These are phyloP conservation scores for Teratosphaeria epicoccoides DNA, from an alignment of 2,329 filamentous ascomycete genomes.

Conservation along the genomic window DNA sequence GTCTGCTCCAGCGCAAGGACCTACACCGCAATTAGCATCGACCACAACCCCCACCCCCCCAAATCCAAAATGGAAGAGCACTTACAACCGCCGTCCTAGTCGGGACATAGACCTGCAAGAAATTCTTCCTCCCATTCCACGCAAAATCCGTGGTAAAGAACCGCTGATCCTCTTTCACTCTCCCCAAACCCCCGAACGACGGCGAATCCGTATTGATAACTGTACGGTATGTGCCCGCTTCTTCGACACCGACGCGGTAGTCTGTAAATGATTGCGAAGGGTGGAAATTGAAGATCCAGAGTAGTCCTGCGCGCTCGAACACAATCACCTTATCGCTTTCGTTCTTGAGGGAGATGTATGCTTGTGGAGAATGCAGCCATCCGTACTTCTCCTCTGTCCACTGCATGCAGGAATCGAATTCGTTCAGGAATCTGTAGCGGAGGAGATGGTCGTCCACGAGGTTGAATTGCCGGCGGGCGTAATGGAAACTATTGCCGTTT, in stretches of 20 bases:
- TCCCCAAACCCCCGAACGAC: conserved; percentile 67
- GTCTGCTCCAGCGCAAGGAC: conserved; percentile 24
- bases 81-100: conserved; percentile 70
- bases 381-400: conserved; percentile 75
- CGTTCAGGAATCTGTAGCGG: conserved; percentile 83
- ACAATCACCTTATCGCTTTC: conserved; percentile 90
- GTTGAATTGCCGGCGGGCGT: conserved; percentile 72
- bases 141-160: conserved; percentile 87
- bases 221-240: conserved; percentile 73
- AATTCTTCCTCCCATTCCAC: conserved; percentile 88
- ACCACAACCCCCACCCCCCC: background rate
- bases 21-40: conserved; percentile 10
- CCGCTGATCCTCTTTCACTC: conserved; percentile 66
- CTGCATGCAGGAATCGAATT: conserved; percentile 91
- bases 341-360: conserved; percentile 88
- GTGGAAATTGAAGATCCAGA: conserved; percentile 97
- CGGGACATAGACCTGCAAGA: conserved; percentile 84
- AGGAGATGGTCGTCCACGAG: conserved; percentile 76
- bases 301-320: conserved; percentile 79
- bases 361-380: conserved; percentile 78
- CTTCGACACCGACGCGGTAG: conserved; percentile 82
- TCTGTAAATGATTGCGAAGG: conserved; percentile 74
- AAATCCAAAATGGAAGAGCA: conserved; percentile 9
- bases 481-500: conserved; percentile 30
- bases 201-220: conserved; percentile 72